phyloP scores from a whole-genome alignment of 2,329 filamentous ascomycete species.

The Capronia americana region DNA sequence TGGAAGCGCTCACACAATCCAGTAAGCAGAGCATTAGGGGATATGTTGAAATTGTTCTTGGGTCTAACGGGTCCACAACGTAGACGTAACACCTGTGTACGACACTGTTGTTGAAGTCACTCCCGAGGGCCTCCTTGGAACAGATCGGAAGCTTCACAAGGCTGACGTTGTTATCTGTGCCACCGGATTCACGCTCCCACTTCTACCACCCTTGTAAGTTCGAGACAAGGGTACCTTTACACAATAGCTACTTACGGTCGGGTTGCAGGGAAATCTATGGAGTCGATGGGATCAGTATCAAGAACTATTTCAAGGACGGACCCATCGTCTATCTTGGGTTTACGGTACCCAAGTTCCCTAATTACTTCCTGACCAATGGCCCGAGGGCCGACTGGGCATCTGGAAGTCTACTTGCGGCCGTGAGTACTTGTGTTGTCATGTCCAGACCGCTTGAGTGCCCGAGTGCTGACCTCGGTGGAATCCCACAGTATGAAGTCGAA shows the following conservation, averaged over 20 bases:
- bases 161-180: slow-evolving; percentile 51
- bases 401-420: slow-evolving; percentile 35
- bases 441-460: too few species aligned
- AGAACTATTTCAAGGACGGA: slow-evolving; percentile 39
- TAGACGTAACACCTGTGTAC: slow-evolving; percentile 30
- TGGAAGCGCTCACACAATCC: slow-evolving; percentile 53
- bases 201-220: slow-evolving; percentile 21
- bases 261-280: slow-evolving; percentile 27
- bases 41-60: too few species aligned
- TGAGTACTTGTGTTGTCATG: too few species aligned
- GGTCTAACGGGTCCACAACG: too few species aligned
- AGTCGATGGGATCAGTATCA: slow-evolving; percentile 31
- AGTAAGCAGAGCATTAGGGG: slow-evolving; percentile 12
- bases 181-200: slow-evolving; percentile 50
- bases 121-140: slow-evolving; percentile 47
- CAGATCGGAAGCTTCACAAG: slow-evolving; percentile 47
- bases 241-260: too few species aligned
- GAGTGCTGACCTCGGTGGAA: too few species aligned
- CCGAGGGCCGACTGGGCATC: slow-evolving; percentile 30
- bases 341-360: slow-evolving; percentile 47
- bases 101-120: slow-evolving; percentile 51
- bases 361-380: slow-evolving; percentile 43
- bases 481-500: slow-evolving; percentile 33
- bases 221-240: too few species aligned
- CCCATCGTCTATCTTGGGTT: slow-evolving; percentile 47